Evolutionary conservation across 2,329 filamentous ascomycete genomes (phyloP), one percentile per base, ranked within the genome.

Genomic region (Fusarium nodosum): DNA sequence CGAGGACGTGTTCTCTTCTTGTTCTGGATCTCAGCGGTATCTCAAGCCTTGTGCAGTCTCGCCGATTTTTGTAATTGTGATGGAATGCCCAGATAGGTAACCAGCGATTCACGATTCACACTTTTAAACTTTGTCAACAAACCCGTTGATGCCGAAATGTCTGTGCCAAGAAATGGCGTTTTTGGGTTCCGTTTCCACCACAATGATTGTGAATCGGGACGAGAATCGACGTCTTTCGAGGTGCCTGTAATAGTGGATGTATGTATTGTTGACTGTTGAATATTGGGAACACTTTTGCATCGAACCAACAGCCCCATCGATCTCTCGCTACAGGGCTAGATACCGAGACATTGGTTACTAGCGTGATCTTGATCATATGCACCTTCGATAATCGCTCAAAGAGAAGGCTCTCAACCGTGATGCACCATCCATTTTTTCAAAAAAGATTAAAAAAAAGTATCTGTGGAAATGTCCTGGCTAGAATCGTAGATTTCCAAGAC

Each of bases 141-240:
- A 26, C 26, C 60, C 26, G 46, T 45, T 54, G 42, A 54, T 47
- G 41, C 31, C 34, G 57, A 51, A 52, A 58, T 53, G 44, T 34
- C 28, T 30, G 24, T 28, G 44, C 52, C 42, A 42, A 46, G 24
- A 20, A 45, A 56, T 52, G 47, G 52, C 36, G 58, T 66, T 67
- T 66, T 58, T 48, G 39, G 44, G 46, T 41, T 42, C 33, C 56
- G 60, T 72, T 75, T 74, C 63, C 65, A 66, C 41, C 50, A 30
- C 26, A 36, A 36, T 26, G 18, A 26, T 15, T 28, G n/a, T n/a
- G 11, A 30, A 20, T 39, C 24, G 12, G 10, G 4, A 18, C 16
- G 6, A 12, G n/a, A 20, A 20, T 20, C 11, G 3, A 24, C n/a
- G 10, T 44, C 11, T 26, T 13, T 20, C 26, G 41, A 44, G 24